phyloP scores from a whole-genome alignment of 1,284 basidiomycete species.

The Coniferiporia sulphurascens region DNA sequence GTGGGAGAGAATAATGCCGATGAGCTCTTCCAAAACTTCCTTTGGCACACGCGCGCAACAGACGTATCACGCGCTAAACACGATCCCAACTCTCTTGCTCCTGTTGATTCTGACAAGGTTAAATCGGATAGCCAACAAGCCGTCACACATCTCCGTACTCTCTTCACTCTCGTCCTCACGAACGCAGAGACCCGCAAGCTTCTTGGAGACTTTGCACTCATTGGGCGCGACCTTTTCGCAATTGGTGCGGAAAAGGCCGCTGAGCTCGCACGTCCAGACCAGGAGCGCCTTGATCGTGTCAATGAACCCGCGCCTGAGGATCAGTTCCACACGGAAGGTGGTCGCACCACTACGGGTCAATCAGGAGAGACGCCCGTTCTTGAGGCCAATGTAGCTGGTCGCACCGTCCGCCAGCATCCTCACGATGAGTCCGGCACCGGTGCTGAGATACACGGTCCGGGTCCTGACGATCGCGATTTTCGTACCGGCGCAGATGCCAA shows the following conservation, averaged over 20 bases:
- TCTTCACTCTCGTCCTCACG: slow-evolving; percentile 79
- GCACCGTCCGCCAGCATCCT: slow-evolving; percentile 14
- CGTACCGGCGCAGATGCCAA: slow-evolving; percentile 10
- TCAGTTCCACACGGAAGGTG: slow-evolving; percentile 12
- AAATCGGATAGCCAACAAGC: slow-evolving; percentile 62
- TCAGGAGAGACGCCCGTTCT: slow-evolving; percentile 15
- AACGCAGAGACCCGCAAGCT: slow-evolving; percentile 93
- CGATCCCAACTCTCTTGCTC: slow-evolving; percentile 39
- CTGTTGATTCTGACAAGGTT: slow-evolving; percentile 52
- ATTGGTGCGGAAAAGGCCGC: slow-evolving; percentile 74
- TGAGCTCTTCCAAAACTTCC: slow-evolving; percentile 84
- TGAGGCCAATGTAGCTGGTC: slow-evolving; percentile 11
- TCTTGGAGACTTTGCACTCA: slow-evolving; percentile 73
- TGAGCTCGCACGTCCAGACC: slow-evolving; percentile 60
- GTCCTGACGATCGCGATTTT: slow-evolving; percentile 6
- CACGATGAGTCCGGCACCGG: slow-evolving; percentile 13
- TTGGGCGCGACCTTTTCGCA: slow-evolving; percentile 85
- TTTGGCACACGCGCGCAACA: slow-evolving; percentile 69
- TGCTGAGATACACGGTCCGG: slow-evolving; percentile 10
- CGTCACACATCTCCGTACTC: slow-evolving; percentile 79
- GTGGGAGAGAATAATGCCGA: slow-evolving; percentile 83
- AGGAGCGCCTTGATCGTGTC: slow-evolving; percentile 59
- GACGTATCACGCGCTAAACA: slow-evolving; percentile 31
- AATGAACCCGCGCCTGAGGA: slow-evolving; percentile 63
- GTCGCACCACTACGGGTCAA: neutral